Conservation (phyloP, 2,329 filamentous ascomycete species). For the Fusarium musae region DNA sequence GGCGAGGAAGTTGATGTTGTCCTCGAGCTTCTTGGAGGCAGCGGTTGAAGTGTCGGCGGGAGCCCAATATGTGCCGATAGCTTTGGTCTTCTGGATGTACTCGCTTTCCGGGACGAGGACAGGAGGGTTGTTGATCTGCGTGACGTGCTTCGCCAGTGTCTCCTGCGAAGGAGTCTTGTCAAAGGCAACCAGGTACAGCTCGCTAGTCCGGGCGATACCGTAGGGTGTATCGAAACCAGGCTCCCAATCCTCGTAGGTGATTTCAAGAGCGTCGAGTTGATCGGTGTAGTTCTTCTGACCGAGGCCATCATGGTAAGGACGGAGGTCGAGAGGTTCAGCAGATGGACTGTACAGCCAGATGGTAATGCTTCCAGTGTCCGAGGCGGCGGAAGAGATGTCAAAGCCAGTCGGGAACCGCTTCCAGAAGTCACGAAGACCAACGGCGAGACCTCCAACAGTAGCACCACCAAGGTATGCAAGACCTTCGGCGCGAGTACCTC, state of each 20-base stretch:
- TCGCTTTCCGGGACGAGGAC: constrained; percentile 59
- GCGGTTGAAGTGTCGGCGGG: constrained; percentile 48
- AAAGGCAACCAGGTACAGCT: constrained; percentile 65
- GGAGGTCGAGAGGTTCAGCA: constrained; percentile 65
- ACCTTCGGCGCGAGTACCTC: constrained; percentile 65
- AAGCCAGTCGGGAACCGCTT: constrained; percentile 69
- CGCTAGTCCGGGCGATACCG: constrained; percentile 68
- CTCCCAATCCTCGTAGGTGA: constrained; percentile 73
- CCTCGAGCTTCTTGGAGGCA: constrained; percentile 55
- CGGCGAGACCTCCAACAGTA: constrained; percentile 65
- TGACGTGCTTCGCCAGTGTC: constrained; percentile 55
- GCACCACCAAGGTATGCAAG: constrained; percentile 69
- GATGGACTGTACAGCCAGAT: constrained; percentile 70
- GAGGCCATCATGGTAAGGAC: constrained; percentile 68
- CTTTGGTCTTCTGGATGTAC: constrained; percentile 63
- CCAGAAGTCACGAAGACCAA: constrained; percentile 71
- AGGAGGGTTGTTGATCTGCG: constrained; percentile 62
- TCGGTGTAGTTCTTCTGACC: constrained; percentile 66
- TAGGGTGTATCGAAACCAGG: constrained; percentile 64
- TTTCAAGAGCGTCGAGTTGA: constrained; percentile 68
- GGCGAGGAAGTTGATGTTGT: constrained; percentile 65
- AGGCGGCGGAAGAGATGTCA: constrained; percentile 63
- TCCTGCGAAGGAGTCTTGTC: constrained; percentile 62
- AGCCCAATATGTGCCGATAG: constrained; percentile 66
- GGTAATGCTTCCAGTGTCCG: constrained; percentile 63